Evolutionary conservation across 805 yeast species (phyloP), one percentile per base, ranked within the genome.

Genomic region (Sugiyamaella americana): DNA sequence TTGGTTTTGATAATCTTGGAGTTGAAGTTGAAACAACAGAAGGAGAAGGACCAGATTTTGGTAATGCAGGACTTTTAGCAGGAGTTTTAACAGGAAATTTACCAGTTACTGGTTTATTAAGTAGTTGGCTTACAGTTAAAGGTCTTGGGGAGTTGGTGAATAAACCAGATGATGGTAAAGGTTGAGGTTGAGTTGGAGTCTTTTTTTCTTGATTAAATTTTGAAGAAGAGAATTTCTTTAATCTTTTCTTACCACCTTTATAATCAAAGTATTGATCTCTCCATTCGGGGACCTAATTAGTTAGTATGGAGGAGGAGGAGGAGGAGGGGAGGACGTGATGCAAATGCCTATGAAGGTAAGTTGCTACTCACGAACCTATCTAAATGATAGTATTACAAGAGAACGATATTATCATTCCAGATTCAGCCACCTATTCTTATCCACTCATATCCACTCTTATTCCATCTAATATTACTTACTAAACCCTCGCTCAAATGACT

Each of bases 231-330:
- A 43, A 54, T 26, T 29, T n/a, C 39, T 74, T 73, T 46, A 79
- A 73, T 36, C 71, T 59, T 59, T 75, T 74, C 58, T 79, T 79
- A 37, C 84, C 84, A 8, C 57, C 58, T 65, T 62, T 61, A 45
- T 71, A 71, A 55, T 70, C 68, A 17, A 71, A 51, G 48, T 71
- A 71, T 50, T 67, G 71, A 41, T 62, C 54, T 35, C 69, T 56
- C 75, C 75, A 71, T 51, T 71, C 75, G 1, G 75, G 75, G 4
- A 71, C 67, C 61, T 57, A 47, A 19, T 17, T 22, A n/a, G 34
- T 36, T 37, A 19, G 43, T 26, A n/a, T n/a, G n/a, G n/a, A n/a
- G n/a, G n/a, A n/a, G n/a, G n/a, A n/a, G n/a, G n/a, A n/a, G n/a
- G n/a, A n/a, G n/a, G n/a, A n/a, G n/a, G n/a, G n/a, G n/a, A n/a